phyloP scores from a whole-genome alignment of 768 basidiomycete species.

The Rhodotorula paludigena region DNA sequence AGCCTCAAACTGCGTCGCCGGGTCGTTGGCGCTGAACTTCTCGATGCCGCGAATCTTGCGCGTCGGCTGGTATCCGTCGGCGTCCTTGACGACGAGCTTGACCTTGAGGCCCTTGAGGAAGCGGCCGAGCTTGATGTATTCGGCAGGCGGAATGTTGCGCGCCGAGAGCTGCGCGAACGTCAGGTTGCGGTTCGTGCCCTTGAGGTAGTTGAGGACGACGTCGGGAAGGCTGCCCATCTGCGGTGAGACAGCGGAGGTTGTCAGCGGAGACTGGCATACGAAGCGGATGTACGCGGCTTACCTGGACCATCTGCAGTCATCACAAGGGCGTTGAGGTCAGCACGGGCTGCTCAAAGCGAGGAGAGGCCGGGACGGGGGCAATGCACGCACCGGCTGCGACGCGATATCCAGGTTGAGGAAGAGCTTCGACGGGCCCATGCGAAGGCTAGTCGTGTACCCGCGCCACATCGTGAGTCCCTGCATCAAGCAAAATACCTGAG shows the following conservation, averaged over 20 bases:
- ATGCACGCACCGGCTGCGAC: no score
- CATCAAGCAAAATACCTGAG: no score
- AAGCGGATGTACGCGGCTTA: no score
- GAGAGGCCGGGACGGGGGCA: no score
- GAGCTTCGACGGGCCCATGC: conserved; percentile 4
- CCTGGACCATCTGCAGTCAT: conserved; percentile 3
- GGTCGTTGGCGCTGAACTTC: neutral
- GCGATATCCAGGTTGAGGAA: conserved; percentile 26
- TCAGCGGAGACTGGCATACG: neutral
- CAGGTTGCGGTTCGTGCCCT: neutral
- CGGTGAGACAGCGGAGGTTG: conserved; percentile 1
- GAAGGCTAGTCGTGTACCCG: conserved; percentile 30
- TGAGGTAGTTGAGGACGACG: conserved; percentile 24
- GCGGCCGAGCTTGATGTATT: conserved; percentile 9
- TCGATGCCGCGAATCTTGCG: conserved; percentile 7
- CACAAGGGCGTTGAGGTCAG: neutral
- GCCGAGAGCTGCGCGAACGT: conserved; percentile 3
- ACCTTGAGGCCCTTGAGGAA: conserved; percentile 13
- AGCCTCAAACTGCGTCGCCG: neutral
- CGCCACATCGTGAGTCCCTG: conserved; percentile 30
- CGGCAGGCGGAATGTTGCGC: neutral
- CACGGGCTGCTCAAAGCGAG: neutral
- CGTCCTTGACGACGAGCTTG: conserved; percentile 17
- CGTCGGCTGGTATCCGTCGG: conserved; percentile 1
- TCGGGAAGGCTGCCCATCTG: conserved; percentile 30